Conservation (phyloP, 768 basidiomycete genomes). For the Nidula microcarpa region DNA sequence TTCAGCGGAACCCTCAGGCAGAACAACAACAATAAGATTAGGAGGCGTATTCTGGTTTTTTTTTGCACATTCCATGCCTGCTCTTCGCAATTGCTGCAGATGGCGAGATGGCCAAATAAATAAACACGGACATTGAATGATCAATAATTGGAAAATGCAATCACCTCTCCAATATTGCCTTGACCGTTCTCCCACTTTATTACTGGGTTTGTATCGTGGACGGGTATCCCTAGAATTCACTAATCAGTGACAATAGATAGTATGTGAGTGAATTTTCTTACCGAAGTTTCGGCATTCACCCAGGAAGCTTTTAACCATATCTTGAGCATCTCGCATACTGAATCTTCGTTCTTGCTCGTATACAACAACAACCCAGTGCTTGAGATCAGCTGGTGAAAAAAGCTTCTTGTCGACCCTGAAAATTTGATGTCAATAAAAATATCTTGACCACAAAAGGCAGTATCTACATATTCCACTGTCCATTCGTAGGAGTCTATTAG, state of each 20-base stretch:
- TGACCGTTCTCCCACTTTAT: slow-evolving; percentile 59
- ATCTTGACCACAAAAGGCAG: slow-evolving; percentile 27
- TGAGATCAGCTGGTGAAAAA: slow-evolving; percentile 48
- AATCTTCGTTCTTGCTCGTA: slow-evolving; percentile 63
- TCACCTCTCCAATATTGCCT: slow-evolving; percentile 39
- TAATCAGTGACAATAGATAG: slow-evolving; percentile 35
- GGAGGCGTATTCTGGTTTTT: slow-evolving; percentile 38
- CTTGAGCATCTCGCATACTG: slow-evolving; percentile 31
- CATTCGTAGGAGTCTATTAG: slow-evolving; percentile 51
- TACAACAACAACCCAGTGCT: slow-evolving; percentile 60
- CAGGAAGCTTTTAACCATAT: slow-evolving; percentile 53
- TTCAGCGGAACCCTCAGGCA: slow-evolving; percentile 71
- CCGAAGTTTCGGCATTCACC: slow-evolving; percentile 52
- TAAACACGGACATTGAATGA: not conserved
- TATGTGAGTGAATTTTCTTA: slow-evolving; percentile 24
- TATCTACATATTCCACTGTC: slow-evolving; percentile 64
- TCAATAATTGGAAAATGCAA: not conserved
- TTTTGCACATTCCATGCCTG: slow-evolving; percentile 43
- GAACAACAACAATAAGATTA: slow-evolving; percentile 59
- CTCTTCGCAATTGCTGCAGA: slow-evolving; percentile 39
- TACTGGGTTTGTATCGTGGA: slow-evolving; percentile 41
- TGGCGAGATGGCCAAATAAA: slow-evolving; percentile 24
- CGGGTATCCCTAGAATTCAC: slow-evolving; percentile 51
- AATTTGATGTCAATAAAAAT: slow-evolving; percentile 36
- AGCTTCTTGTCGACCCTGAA: slow-evolving; percentile 70